Base-by-base conservation (phyloP, 306 rosid genomes). In the Vicia villosa region DNA sequence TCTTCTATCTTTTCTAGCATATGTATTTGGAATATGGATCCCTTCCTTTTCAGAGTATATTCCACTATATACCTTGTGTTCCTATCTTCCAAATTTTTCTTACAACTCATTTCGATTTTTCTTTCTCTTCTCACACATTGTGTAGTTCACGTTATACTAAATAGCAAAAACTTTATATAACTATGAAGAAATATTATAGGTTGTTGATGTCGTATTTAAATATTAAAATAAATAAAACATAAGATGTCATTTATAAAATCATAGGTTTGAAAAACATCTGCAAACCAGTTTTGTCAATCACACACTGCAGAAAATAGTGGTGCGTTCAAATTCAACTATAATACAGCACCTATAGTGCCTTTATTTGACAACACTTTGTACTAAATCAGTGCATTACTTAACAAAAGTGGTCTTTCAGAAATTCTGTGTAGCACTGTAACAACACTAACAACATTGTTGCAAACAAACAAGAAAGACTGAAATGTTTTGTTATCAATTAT, bases 1-100 rank as follows among this genome's bases (percentile, higher is more conserved):
- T 40, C 49, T 50, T 51, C 22, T 52, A 61, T 10, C 49, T 55
- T 74, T 54, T 13, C 62, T 47, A 74, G 78, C 58, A 55, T 42
- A 8, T 36, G 21, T 26, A 74, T 30, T 14, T 6, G 68, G 41
- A 63, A 36, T 36, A 36, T 37, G 47, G n/a, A 37, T 37, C 30
- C 15, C 8, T 60, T 60, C 28, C 67, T 13, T 16, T 60, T 60
- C 28, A 61, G 49, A 61, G 6, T 36, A 36, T 61, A 61, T 17
- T 37, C 67, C 32, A 5, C 20, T 61, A 36, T 17, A 16, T 61
- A 61, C 49, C 11, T 57, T 57, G 21, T 58, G 64, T n/a, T 5
- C n/a, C 64, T 58, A 43, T 57, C 21, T n/a, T 30, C 32, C 60
- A 34, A 34, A 34, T 57, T 57, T n/a, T 57, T 13, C 40, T 57